phyloP scores from a whole-genome alignment of 768 basidiomycete genomes.

The Macrolepiota albuminosa region DNA sequence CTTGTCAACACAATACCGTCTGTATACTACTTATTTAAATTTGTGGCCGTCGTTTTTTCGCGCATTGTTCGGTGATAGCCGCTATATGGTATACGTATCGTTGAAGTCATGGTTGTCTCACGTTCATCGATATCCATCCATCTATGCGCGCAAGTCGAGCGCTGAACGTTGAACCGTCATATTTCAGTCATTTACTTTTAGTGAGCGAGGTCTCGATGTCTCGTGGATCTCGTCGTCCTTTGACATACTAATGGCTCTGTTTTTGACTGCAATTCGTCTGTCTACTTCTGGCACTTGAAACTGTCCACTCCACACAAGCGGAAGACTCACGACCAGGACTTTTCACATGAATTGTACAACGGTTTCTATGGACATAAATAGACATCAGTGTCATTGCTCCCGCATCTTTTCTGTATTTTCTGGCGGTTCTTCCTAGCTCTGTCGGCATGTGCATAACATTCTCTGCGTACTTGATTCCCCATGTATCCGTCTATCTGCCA shows the following conservation, averaged over 20 bases:
- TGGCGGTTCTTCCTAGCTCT: background rate
- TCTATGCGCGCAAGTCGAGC: no score
- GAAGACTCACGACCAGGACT: background rate
- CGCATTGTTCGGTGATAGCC: background rate
- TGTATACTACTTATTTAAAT: no score
- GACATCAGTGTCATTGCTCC: background rate
- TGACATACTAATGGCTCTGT: background rate
- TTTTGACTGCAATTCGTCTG: background rate
- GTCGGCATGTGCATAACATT: background rate
- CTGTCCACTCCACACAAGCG: background rate
- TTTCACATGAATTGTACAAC: background rate
- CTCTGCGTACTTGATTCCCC: background rate
- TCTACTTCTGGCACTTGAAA: background rate
- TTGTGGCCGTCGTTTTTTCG: no score
- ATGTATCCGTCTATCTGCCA: background rate
- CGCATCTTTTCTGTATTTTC: background rate
- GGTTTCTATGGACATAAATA: background rate
- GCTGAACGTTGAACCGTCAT: no score
- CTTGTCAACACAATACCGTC: background rate
- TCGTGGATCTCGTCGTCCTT: background rate
- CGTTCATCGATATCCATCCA: no score
- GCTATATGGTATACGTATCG: background rate
- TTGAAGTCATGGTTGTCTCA: no score
- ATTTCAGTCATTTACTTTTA: no score
- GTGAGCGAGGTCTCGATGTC: no score